Conservation (phyloP, 2,329 filamentous ascomycete species). For the Lomentospora prolificans region DNA sequence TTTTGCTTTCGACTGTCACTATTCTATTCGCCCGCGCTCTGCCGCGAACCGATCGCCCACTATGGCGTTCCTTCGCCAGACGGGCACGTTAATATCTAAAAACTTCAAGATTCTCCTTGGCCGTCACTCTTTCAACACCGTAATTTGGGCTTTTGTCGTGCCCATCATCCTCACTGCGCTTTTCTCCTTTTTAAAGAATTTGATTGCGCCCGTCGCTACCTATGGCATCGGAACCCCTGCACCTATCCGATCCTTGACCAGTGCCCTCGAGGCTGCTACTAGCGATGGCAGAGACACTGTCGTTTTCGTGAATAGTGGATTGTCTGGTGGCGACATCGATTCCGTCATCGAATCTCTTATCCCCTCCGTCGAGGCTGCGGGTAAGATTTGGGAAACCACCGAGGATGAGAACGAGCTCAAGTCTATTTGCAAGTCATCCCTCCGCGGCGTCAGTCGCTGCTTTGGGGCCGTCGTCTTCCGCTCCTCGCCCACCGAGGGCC, state of each 20-base stretch:
- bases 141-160: constrained; percentile 48
- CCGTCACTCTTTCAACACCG: constrained; percentile 41
- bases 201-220: constrained; percentile 67
- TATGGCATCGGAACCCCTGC: constrained; percentile 60
- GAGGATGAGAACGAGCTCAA: constrained; percentile 47
- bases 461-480: constrained; percentile 67
- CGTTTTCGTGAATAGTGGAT: constrained; percentile 69
- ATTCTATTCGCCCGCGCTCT: no score
- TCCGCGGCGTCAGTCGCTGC: constrained; percentile 60
- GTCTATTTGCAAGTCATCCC: constrained; percentile 50
- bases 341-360: constrained; percentile 56
- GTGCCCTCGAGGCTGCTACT: constrained; percentile 50
- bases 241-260: constrained; percentile 52
- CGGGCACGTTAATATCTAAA: constrained; percentile 51
- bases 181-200: constrained; percentile 65
- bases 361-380: constrained; percentile 43
- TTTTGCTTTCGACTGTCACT: no score
- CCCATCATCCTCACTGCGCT: constrained; percentile 50
- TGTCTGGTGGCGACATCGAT: constrained; percentile 60
- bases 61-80: constrained; percentile 48
- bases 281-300: constrained; percentile 54
- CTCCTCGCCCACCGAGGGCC: constrained; percentile 64
- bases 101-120: constrained; percentile 49
- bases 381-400: constrained; percentile 46
- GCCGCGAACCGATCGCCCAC: constrained; percentile 7